Evolutionary conservation across 176 grass and related monocot species (phyloP).

Genomic region (Aegilops tauschii): DNA sequence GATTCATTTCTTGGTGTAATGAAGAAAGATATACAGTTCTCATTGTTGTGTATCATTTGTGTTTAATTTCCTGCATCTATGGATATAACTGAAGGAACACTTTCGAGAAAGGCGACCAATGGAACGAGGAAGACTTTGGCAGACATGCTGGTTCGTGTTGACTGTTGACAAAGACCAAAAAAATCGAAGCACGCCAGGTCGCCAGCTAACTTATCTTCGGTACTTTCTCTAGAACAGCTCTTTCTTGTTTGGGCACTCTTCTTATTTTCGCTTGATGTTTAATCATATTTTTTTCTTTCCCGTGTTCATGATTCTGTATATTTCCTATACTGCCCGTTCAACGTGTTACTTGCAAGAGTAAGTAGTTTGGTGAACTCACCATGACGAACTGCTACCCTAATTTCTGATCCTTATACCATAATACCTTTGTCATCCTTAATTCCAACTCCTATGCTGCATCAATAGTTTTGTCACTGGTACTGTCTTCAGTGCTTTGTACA

Average conservation of each 20-base stretch:
- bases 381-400: not conserved
- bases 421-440: not conserved
- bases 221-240: not conserved
- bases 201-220: not conserved
- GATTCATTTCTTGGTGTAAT: not conserved
- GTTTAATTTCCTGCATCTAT: not conserved
- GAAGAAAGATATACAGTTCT: not conserved
- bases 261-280: not conserved
- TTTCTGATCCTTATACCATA: not conserved
- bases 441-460: not conserved
- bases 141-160: not conserved
- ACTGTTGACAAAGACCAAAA: not conserved
- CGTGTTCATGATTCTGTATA: not conserved
- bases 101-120: not conserved
- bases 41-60: not conserved
- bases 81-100: slow-evolving; percentile 11
- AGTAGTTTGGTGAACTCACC: not conserved
- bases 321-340: not conserved
- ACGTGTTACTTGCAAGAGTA: not conserved
- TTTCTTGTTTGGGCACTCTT: not conserved
- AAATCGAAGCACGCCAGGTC: not conserved
- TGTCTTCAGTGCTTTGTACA: no score
- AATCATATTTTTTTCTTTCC: not conserved
- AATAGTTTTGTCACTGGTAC: not conserved
- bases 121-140: not conserved